phyloP scores from a whole-genome alignment of 352 stramenopile species.

The Phytophthora ramorum region DNA sequence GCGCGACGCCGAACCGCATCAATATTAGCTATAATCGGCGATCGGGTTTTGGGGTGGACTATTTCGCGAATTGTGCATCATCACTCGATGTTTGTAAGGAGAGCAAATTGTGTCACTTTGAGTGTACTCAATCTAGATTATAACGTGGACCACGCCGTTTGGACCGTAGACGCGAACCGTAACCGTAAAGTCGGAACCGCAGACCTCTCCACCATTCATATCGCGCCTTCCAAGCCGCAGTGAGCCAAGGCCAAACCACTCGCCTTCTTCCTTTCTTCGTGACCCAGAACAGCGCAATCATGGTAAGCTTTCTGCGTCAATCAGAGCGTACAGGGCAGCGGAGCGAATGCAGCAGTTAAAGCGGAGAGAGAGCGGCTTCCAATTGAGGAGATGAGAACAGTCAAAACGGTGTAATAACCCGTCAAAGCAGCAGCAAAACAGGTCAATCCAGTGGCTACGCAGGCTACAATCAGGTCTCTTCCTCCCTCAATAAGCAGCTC shows the following conservation, averaged over 20 bases:
- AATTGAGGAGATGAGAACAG: neutral
- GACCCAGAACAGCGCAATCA: constrained; percentile 82
- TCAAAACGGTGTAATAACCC: neutral
- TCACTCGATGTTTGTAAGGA: constrained; percentile 4
- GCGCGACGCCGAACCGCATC: constrained; percentile 65
- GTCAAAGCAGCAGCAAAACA: neutral
- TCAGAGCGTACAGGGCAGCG: constrained; percentile 1
- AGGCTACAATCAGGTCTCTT: neutral
- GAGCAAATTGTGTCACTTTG: constrained; percentile 1
- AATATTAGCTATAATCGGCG: constrained; percentile 4
- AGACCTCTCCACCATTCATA: constrained; percentile 65
- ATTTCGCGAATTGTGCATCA: neutral
- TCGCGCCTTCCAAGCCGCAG: constrained; percentile 13
- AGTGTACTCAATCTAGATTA: neutral
- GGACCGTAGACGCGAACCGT: constrained; percentile 30
- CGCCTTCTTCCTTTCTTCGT: constrained; percentile 91
- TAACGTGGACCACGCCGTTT: constrained; percentile 37
- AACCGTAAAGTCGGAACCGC: constrained; percentile 29
- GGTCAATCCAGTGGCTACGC: neutral
- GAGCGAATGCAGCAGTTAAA: neutral
- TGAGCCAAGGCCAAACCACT: constrained; percentile 62
- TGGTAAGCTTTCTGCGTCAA: constrained; percentile 60
- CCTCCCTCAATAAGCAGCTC: constrained; percentile 3
- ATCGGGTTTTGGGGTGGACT: neutral
- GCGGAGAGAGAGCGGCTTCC: constrained; percentile 4